Base-by-base conservation (phyloP, 1,284 basidiomycete species). In the Coriolopsis trogii region DNA sequence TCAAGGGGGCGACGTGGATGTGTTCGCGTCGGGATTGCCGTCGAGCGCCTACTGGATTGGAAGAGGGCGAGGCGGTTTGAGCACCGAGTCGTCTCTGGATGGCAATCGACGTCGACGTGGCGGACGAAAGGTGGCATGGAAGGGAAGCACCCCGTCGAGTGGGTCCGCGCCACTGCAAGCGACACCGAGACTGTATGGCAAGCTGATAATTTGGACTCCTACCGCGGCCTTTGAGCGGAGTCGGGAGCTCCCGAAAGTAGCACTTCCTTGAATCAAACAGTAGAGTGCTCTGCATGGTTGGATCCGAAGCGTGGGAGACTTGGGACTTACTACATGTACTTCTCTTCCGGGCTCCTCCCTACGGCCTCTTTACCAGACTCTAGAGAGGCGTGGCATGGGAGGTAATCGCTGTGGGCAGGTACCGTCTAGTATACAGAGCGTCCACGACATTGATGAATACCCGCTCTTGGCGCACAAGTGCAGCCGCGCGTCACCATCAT, bases 81-180 rank as follows among this genome's bases (percentile, higher is more conserved):
- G 37, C 28, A 21, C n/a, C 46, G 20, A 47, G 46, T 21, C 29
- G 38, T 39, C 46, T 48, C 46, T 26, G 28, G 29, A 41, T 24
- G 39, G 46, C 30, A 48, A 24, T 26, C 29, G 41, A 38, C 40
- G 41, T 40, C 41, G 29, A 13, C 28, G 37, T 13, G 8, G 21
- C 28, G 41, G 41, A 2, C 23, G n/a, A n/a, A 26, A 30, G 24
- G 36, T 38, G 49, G 29, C 41, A 23, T 1, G n/a, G 38, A 30
- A 29, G 41, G 10, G 29, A 30, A 44, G 36, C 24, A 25, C 34
- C 28, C 34, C 23, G 18, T 33, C 39, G 18, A 23, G 3, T 15
- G 39, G 13, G 18, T 40, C 10, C 39, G 36, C 6, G 18, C 29
- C 38, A 12, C 13, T 13, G 16, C 29, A 24, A 13, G 28, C 28